phyloP scores from a whole-genome alignment of 768 basidiomycete genomes.

The Suillus subluteus region DNA sequence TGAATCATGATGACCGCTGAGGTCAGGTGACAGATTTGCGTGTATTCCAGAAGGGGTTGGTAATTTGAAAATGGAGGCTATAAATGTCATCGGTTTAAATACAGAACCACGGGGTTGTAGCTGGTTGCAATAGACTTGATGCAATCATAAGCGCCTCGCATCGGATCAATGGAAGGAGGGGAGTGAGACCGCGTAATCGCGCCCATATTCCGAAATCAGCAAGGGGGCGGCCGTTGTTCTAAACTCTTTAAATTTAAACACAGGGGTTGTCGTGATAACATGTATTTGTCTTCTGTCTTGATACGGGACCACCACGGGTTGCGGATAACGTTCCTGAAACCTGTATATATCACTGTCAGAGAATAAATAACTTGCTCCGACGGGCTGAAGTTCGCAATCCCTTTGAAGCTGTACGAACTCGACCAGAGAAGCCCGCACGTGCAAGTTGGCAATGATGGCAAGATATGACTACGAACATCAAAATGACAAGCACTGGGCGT shows the following conservation, averaged over 20 bases:
- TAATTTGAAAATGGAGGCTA: background rate
- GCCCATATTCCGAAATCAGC: background rate
- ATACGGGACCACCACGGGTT: background rate
- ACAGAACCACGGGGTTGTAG: background rate
- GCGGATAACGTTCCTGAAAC: background rate
- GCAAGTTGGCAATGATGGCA: background rate
- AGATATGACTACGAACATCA: background rate
- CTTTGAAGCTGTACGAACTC: background rate
- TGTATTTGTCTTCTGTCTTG: background rate
- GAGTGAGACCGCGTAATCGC: background rate
- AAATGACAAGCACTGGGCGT: too few species aligned
- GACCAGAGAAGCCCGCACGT: background rate
- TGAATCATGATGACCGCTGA: background rate
- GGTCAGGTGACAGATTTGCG: background rate
- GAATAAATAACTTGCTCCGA: background rate
- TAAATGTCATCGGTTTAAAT: background rate
- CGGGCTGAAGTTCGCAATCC: background rate
- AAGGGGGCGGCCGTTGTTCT: background rate
- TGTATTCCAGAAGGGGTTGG: background rate
- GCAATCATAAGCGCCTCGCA: too few species aligned
- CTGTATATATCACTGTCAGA: background rate
- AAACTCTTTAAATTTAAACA: background rate
- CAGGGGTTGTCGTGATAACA: background rate
- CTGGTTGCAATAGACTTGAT: background rate
- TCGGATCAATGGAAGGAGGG: background rate